These are phyloP conservation scores for Ceratocystis cubensis DNA, from an alignment of 2,329 filamentous ascomycete species.

Conservation along the genomic window DNA sequence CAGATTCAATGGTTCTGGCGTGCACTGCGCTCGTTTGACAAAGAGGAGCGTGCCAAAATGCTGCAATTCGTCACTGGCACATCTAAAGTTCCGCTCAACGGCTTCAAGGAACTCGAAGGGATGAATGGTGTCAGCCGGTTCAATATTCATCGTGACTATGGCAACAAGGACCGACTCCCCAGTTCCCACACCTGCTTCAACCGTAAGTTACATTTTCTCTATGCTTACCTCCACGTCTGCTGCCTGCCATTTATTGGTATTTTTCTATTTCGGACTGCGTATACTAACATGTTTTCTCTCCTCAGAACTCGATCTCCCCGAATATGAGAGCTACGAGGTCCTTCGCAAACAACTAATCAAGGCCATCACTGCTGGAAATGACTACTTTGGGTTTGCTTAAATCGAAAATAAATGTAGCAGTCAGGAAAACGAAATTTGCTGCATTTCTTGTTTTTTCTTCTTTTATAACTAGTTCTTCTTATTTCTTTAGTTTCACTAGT, in stretches of 20 bases:
- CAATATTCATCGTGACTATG: constrained; percentile 97
- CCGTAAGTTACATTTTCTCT: constrained; percentile 50
- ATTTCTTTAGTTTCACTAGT: constrained; percentile 8
- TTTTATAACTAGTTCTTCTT: not conserved
- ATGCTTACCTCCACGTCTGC: not conserved
- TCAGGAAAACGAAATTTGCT: constrained; percentile 13
- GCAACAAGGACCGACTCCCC: constrained; percentile 86
- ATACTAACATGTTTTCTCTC: not conserved
- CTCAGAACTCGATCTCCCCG: constrained; percentile 87
- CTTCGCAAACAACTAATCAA: constrained; percentile 81
- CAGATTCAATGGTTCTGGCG: constrained; percentile 99
- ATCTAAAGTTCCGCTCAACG: constrained; percentile 93
- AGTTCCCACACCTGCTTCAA: constrained; percentile 99
- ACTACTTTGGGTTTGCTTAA: constrained; percentile 95
- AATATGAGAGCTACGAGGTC: constrained; percentile 92
- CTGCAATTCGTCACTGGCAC: constrained; percentile 97
- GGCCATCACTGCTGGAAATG: constrained; percentile 93
- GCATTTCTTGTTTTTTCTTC: constrained; percentile 11
- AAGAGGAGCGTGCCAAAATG: constrained; percentile 94
- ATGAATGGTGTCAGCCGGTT: constrained; percentile 98
- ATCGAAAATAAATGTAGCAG: not conserved
- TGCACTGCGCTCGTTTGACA: constrained; percentile 91
- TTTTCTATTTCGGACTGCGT: constrained; percentile 28
- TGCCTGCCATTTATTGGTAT: not conserved
- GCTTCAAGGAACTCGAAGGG: constrained; percentile 96